Conservation (phyloP, 768 basidiomycete species). For the Pulveroboletus sp. region DNA sequence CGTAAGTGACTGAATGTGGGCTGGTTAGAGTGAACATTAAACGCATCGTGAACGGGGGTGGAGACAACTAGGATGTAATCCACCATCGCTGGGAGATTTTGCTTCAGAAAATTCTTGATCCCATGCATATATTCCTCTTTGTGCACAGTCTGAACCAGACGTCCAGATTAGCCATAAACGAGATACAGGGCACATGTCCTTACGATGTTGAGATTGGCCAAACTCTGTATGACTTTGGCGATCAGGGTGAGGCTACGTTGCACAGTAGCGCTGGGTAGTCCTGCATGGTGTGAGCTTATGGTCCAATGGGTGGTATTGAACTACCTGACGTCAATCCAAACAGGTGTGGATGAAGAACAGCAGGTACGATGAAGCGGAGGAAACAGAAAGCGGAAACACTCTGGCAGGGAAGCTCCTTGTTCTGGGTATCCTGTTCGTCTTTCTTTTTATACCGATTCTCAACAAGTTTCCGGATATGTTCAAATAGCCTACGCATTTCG, state of each 20-base stretch:
- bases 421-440: constrained; percentile 39
- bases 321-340: constrained; percentile 76
- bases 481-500: constrained; percentile 70
- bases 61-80: constrained; percentile 79
- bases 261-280: constrained; percentile 61
- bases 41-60: constrained; percentile 39
- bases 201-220: constrained; percentile 81
- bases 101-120: constrained; percentile 68
- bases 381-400: constrained; percentile 89
- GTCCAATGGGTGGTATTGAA: constrained; percentile 6
- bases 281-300: constrained; percentile 37
- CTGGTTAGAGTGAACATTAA: constrained; percentile 26
- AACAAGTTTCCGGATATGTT: constrained; percentile 68
- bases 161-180: constrained; percentile 1
- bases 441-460: constrained; percentile 58
- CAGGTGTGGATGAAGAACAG: constrained; percentile 83
- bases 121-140: constrained; percentile 84
- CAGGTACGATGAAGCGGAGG: constrained; percentile 86
- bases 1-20: constrained; percentile 47
- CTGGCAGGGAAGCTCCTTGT: constrained; percentile 66
- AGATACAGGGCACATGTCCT: constrained; percentile 22
- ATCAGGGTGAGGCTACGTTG: constrained; percentile 82
- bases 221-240: constrained; percentile 85
- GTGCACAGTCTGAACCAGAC: constrained; percentile 46
- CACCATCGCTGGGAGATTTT: constrained; percentile 65